Conservation (phyloP, 768 basidiomycete species). For the Lentinula raphanica region DNA sequence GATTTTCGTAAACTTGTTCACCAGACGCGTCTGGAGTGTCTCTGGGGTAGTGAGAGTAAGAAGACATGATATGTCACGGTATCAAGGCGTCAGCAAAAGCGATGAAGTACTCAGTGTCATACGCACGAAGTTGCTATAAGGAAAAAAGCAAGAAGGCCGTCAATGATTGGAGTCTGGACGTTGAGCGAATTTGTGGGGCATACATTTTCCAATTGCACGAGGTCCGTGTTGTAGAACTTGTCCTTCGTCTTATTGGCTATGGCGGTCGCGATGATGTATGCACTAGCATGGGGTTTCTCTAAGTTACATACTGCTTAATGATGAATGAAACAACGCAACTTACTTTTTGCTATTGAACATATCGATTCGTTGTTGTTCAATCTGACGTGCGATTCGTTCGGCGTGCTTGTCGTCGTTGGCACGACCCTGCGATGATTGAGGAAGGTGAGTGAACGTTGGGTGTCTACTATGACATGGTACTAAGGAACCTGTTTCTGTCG, state of each 20-base stretch:
- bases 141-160: not conserved
- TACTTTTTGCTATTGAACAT: conserved; percentile 85
- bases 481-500: conserved; percentile 84
- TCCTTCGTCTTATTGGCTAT: conserved; percentile 65
- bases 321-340: too few relatives aligned
- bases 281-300: conserved; percentile 31
- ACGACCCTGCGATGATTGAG: conserved; percentile 48
- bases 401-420: conserved; percentile 71
- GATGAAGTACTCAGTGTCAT: conserved; percentile 4
- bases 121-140: conserved; percentile 61
- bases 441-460: not conserved
- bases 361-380: conserved; percentile 68
- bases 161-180: too few relatives aligned
- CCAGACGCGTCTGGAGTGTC: conserved; percentile 61
- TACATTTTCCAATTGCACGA: conserved; percentile 71
- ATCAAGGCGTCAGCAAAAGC: not conserved
- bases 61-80: too few relatives aligned
- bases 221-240: conserved; percentile 65
- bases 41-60: conserved; percentile 52
- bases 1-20: conserved; percentile 48
- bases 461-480: conserved; percentile 9
- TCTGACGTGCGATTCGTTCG: conserved; percentile 66
- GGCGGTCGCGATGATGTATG: conserved; percentile 66
- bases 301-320: too few relatives aligned
- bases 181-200: conserved; percentile 20